phyloP scores from a whole-genome alignment of 73 alveolate species.

The Tetrahymena malaccensis region DNA sequence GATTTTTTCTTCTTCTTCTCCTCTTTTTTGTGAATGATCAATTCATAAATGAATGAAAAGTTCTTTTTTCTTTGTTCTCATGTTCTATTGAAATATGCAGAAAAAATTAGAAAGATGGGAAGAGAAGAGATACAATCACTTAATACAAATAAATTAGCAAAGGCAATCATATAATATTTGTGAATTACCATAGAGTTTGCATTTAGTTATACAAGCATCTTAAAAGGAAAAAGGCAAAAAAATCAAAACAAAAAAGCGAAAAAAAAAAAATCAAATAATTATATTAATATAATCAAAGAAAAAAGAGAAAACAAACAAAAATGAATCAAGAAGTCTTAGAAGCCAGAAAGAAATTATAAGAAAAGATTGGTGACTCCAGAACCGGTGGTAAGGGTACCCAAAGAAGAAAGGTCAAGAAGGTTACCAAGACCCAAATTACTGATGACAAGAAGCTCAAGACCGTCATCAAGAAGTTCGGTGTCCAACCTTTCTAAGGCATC shows the following conservation, averaged over 20 bases:
- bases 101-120: background rate
- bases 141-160: background rate
- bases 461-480: slow-evolving; percentile 75
- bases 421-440: slow-evolving; percentile 37
- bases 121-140: background rate
- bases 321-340: background rate
- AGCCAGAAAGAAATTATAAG: background rate
- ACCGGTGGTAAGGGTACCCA: slow-evolving; percentile 4
- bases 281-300: background rate
- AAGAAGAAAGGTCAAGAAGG: slow-evolving; percentile 1
- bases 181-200: background rate
- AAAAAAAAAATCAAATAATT: background rate
- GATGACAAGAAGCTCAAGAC: slow-evolving; percentile 88
- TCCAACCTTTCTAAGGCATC: slow-evolving; percentile 71
- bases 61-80: background rate
- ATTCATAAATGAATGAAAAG: background rate
- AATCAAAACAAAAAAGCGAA: background rate
- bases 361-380: slow-evolving; percentile 1
- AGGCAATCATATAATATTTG: background rate
- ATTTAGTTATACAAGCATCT: background rate
- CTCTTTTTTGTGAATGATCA: background rate
- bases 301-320: background rate
- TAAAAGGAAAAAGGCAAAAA: background rate
- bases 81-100: background rate
- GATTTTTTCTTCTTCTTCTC: background rate